phyloP scores from a whole-genome alignment of 495 filamentous ascomycete genomes.

The Podospora pseudocomata region DNA sequence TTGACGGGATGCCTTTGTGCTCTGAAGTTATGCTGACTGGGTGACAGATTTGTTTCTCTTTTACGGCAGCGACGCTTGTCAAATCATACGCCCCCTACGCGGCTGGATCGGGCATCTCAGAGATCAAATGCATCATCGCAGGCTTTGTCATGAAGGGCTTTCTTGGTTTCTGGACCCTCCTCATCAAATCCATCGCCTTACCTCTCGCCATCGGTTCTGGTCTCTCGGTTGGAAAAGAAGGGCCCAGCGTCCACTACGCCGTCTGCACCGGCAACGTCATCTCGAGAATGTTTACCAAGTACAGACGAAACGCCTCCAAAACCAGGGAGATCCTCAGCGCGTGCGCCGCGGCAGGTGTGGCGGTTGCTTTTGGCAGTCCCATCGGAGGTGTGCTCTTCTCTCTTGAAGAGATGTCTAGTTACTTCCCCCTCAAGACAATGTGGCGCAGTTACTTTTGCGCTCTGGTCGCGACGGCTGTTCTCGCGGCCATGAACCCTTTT shows the following conservation, averaged over 20 bases:
- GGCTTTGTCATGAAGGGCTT: conserved; percentile 99
- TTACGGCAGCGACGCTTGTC: conserved; percentile 77
- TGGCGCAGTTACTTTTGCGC: conserved; percentile 99
- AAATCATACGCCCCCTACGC: conserved; percentile 95
- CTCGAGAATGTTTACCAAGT: conserved; percentile 87
- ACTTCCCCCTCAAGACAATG: conserved; percentile 96
- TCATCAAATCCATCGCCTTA: conserved; percentile 91
- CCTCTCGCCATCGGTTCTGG: conserved; percentile 93
- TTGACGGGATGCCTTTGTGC: neutral
- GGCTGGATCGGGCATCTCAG: conserved; percentile 93
- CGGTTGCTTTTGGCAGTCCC: conserved; percentile 93
- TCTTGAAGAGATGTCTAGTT: conserved; percentile 96
- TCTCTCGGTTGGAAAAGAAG: conserved; percentile 94
- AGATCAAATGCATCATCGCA: conserved; percentile 99
- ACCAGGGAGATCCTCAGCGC: conserved; percentile 93
- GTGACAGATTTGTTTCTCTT: conserved; percentile 69
- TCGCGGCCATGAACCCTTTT: conserved; percentile 97
- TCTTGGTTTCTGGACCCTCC: conserved; percentile 82
- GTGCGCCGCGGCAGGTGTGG: conserved; percentile 91
- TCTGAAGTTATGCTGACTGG: conserved; percentile 19
- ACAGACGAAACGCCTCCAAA: conserved; percentile 88
- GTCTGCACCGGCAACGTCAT: conserved; percentile 98
- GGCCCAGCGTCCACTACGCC: conserved; percentile 95
- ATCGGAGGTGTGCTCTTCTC: conserved; percentile 97
- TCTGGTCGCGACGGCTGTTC: conserved; percentile 86